phyloP scores from a whole-genome alignment of 1,284 basidiomycete species.

The Marasmius fiardii region DNA sequence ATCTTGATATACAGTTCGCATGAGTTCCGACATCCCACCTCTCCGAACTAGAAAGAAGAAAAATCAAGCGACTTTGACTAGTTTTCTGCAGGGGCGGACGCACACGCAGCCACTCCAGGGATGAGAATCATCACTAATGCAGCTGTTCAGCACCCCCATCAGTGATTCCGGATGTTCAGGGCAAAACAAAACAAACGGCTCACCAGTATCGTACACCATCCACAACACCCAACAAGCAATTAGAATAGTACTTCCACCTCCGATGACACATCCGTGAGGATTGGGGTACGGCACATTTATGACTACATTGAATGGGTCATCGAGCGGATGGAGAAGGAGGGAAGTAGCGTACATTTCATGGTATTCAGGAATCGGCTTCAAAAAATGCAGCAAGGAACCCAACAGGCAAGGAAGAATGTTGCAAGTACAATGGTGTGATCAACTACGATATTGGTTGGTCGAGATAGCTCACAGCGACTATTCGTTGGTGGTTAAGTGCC shows the following conservation, averaged over 20 bases:
- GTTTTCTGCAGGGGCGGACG: no score
- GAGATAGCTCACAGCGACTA: not conserved
- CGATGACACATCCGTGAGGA: not conserved
- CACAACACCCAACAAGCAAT: not conserved
- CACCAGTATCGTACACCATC: conserved; percentile 1
- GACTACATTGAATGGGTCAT: not conserved
- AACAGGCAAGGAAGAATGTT: not conserved
- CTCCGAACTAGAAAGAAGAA: no score
- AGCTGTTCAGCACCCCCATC: not conserved
- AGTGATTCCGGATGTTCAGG: not conserved
- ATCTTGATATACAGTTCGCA: no score
- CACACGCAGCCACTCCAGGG: no score
- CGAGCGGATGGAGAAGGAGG: not conserved
- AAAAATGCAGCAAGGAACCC: not conserved
- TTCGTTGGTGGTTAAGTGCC: no score
- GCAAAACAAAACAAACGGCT: not conserved
- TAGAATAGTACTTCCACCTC: not conserved
- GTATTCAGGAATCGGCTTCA: no score
- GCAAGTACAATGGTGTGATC: not conserved
- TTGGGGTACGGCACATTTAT: not conserved
- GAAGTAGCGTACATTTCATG: not conserved
- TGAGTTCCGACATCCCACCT: no score
- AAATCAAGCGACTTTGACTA: no score
- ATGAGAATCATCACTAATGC: no score
- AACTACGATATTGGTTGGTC: not conserved